phyloP scores from a whole-genome alignment of 164 flowering plant species.

The Houttuynia cordata region DNA sequence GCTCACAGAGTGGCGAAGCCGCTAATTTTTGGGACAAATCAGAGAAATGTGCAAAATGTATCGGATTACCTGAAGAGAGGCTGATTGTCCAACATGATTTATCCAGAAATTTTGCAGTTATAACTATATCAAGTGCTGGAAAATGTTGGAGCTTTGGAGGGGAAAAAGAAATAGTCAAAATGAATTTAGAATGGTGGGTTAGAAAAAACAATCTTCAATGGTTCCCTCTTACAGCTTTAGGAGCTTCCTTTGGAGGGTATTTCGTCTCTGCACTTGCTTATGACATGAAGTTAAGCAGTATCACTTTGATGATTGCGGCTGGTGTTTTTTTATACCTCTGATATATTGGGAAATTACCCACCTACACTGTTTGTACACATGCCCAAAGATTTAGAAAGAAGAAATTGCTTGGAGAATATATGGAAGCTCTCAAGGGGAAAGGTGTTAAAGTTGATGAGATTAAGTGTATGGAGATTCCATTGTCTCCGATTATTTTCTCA shows the following conservation, averaged over 20 bases:
- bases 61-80: constrained; percentile 92
- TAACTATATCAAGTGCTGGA: constrained; percentile 60
- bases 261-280: constrained; percentile 73
- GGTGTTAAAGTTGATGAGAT: constrained; percentile 61
- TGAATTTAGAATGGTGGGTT: constrained; percentile 47
- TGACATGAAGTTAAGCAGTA: constrained; percentile 43
- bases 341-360: constrained; percentile 45
- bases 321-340: constrained; percentile 47
- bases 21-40: constrained; percentile 80
- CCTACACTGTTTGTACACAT: constrained; percentile 91
- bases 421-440: constrained; percentile 33
- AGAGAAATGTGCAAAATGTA: constrained; percentile 47
- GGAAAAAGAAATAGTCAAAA: constrained; percentile 38
- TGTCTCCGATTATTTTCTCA: constrained; percentile 37
- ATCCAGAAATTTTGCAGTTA: constrained; percentile 53
- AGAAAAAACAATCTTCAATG: constrained; percentile 44
- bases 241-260: constrained; percentile 96
- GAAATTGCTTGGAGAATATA: constrained; percentile 28
- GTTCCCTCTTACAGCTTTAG: constrained; percentile 68
- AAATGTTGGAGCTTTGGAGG: constrained; percentile 65
- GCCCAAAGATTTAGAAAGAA: constrained; percentile 71
- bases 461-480: constrained; percentile 66
- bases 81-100: constrained; percentile 64
- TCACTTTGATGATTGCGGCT: constrained; percentile 74
- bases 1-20: constrained; percentile 87